Conservation (phyloP, 2,329 filamentous ascomycete genomes). For the Cladobotryum mycophilum region DNA sequence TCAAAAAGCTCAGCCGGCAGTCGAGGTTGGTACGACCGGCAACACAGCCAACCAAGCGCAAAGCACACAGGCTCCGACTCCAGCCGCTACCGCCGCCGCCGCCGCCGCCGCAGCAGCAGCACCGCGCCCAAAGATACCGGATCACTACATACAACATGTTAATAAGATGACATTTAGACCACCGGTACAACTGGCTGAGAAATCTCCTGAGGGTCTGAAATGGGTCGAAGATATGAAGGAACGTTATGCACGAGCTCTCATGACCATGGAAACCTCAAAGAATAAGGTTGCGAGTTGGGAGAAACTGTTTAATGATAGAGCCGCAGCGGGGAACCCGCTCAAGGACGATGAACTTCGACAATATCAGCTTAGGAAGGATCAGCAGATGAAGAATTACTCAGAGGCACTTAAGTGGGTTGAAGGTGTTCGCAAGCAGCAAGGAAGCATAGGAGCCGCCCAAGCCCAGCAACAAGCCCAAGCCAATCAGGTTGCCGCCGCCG, state of each 20-base stretch:
- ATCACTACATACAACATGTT: conserved; percentile 41
- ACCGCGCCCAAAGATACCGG: conserved; percentile 31
- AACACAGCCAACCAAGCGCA: conserved; percentile 14
- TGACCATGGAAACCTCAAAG: conserved; percentile 43
- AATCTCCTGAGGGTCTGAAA: conserved; percentile 38
- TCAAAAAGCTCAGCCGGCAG: conserved; percentile 3
- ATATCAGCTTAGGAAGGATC: conserved; percentile 37
- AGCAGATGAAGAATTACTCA: conserved; percentile 37
- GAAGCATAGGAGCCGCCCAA: conserved; percentile 23
- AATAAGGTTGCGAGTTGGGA: conserved; percentile 38
- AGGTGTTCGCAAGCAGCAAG: conserved; percentile 41
- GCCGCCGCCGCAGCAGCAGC: conserved; percentile 16
- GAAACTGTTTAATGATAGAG: conserved; percentile 34
- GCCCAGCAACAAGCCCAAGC: conserved; percentile 7
- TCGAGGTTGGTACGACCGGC: conserved; percentile 6
- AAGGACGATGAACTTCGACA: conserved; percentile 42
- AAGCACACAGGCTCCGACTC: conserved; percentile 13
- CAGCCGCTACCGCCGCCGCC: neutral
- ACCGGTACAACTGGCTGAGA: conserved; percentile 36
- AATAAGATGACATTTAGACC: conserved; percentile 42
- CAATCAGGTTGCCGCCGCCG: conserved; percentile 18
- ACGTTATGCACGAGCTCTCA: conserved; percentile 42
- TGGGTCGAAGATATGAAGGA: conserved; percentile 44
- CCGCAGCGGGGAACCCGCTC: conserved; percentile 37
- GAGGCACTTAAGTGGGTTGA: conserved; percentile 45